Percentiles rank a stretch among this genome's conserved stretches.
Evolutionary conservation across 2,329 filamentous ascomycete genomes (phyloP).

Genomic region (Byssothecium circinans): DNA sequence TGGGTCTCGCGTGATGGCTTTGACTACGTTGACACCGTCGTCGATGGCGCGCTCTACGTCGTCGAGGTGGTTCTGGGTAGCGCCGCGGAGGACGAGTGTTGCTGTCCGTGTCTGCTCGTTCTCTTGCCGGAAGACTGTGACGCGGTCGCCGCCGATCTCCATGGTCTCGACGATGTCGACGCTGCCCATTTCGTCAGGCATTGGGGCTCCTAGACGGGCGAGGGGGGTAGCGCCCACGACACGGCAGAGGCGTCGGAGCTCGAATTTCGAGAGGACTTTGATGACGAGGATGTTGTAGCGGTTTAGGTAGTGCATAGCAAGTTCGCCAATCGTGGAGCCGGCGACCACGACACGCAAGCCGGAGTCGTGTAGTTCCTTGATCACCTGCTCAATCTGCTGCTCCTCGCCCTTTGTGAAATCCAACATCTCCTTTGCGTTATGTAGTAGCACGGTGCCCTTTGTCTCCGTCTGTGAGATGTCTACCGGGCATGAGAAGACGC

Average conservation of each 20-base stretch:
- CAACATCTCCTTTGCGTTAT: slow-evolving; percentile 98
- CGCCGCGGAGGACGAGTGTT: slow-evolving; percentile 89
- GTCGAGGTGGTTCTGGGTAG: slow-evolving; percentile 97
- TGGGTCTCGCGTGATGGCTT: slow-evolving; percentile 93
- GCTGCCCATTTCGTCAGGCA: slow-evolving; percentile 99
- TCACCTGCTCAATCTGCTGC: slow-evolving; percentile 79
- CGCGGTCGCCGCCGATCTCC: slow-evolving; percentile 96
- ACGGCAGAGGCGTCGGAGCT: slow-evolving; percentile 89
- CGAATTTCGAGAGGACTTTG: slow-evolving; percentile 97
- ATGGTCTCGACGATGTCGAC: slow-evolving; percentile 95
- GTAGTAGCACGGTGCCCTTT: slow-evolving; percentile 93
- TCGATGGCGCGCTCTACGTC: slow-evolving; percentile 96
- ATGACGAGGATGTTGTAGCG: slow-evolving; percentile 94
- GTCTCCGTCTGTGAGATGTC: slow-evolving; percentile 97
- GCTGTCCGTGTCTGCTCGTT: slow-evolving; percentile 89
- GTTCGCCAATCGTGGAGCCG: slow-evolving; percentile 89
- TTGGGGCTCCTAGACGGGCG: slow-evolving; percentile 90
- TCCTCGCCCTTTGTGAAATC: slow-evolving; percentile 98
- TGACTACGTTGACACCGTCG: slow-evolving; percentile 97
- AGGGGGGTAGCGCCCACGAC: slow-evolving; percentile 97
- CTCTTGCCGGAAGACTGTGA: slow-evolving; percentile 98
- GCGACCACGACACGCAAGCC: slow-evolving; percentile 90
- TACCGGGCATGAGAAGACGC: slow-evolving; percentile 93
- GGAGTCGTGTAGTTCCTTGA: slow-evolving; percentile 96
- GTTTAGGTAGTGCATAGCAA: slow-evolving; percentile 97